phyloP scores from a whole-genome alignment of 345 rosid genomes.

The Gossypium longicalyx region DNA sequence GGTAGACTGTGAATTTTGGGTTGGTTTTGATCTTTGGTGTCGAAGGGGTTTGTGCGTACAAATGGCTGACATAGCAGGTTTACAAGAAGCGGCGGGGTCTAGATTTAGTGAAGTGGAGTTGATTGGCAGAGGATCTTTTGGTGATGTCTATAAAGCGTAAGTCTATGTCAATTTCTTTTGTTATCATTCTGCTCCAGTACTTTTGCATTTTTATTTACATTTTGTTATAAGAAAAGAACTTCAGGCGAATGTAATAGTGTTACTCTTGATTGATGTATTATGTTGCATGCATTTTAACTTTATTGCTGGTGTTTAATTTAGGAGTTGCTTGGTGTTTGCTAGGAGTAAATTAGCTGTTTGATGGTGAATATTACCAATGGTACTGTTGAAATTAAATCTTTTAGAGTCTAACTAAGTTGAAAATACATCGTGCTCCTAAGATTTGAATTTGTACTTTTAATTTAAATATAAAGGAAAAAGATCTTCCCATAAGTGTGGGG shows the following conservation, averaged over 20 bases:
- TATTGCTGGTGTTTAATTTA: background rate
- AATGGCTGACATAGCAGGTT: constrained; percentile 80
- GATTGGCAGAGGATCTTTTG: constrained; percentile 96
- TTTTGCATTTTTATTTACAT: constrained; percentile 11
- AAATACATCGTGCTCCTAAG: background rate
- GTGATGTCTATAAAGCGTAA: constrained; percentile 98
- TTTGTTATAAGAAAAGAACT: background rate
- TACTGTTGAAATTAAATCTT: background rate
- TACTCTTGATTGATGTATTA: background rate
- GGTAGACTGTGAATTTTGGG: constrained; percentile 3
- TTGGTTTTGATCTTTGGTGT: constrained; percentile 13
- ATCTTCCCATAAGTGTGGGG: background rate
- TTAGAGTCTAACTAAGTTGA: background rate
- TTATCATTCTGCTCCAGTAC: background rate
- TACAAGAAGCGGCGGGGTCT: constrained; percentile 72
- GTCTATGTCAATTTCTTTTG: constrained; percentile 22
- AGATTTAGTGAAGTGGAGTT: constrained; percentile 81
- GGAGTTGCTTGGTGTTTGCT: background rate
- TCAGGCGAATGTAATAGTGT: background rate
- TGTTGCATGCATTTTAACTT: background rate
- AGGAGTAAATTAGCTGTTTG: background rate
- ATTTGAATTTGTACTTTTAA: background rate
- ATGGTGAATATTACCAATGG: background rate
- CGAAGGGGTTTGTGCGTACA: constrained; percentile 20
- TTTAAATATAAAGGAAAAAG: background rate